Conservation (phyloP, 1,284 basidiomycete species). For the Baeospora myosura region DNA sequence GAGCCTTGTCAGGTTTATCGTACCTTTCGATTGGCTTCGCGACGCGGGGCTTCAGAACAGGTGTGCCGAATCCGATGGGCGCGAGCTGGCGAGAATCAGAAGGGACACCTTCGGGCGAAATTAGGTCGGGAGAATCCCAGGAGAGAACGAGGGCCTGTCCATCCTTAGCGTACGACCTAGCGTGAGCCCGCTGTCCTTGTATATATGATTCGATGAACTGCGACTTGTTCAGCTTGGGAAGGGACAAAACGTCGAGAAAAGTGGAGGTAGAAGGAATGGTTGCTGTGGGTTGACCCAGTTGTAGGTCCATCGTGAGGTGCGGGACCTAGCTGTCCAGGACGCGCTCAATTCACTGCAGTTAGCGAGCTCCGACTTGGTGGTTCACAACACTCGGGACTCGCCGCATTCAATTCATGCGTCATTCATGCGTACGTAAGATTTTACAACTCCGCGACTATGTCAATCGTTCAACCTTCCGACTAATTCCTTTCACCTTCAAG, state of each 20-base stretch:
- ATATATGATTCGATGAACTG: conserved; percentile 42
- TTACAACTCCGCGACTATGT: too few species aligned
- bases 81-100: conserved; percentile 1
- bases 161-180: conserved; percentile 38
- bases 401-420: too few species aligned
- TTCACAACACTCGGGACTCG: neutral
- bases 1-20: too few species aligned
- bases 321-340: too few species aligned
- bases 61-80: conserved; percentile 45
- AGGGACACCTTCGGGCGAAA: neutral
- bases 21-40: neutral
- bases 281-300: too few species aligned
- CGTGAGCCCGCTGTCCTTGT: conserved; percentile 38
- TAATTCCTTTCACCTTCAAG: conserved; percentile 17
- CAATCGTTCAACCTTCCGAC: too few species aligned
- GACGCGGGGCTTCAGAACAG: conserved; percentile 47
- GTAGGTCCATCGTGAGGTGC: too few species aligned
- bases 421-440: too few species aligned
- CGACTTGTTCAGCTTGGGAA: conserved; percentile 36
- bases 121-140: conserved; percentile 19
- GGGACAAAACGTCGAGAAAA: conserved; percentile 17
- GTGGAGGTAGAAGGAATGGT: too few species aligned
- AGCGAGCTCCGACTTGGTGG: neutral
- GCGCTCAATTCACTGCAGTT: too few species aligned
- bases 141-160: conserved; percentile 25